Evolutionary conservation across 306 rosid species (phyloP), one percentile per base, ranked within the genome.

Genomic region (Quercus alba): DNA sequence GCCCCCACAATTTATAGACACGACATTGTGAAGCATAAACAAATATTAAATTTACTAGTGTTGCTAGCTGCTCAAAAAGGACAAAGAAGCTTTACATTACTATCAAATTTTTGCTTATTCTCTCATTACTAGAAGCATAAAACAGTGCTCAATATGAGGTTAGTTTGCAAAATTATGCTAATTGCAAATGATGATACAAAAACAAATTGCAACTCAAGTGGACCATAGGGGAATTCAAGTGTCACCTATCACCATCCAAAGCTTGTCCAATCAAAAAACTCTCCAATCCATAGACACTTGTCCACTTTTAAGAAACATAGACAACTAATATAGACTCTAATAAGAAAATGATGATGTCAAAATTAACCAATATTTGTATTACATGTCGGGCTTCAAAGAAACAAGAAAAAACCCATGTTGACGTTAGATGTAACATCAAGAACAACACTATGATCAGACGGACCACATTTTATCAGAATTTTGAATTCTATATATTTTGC

Each of bases 221-320:
- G 66, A 23, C 66, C 66, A 26, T 1, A 23, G 12, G 66, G 31
- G 66, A 59, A 59, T 23, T 4, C 31, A 4, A 23, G 66, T 25
- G 75, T 79, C 85, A 82, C 76, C 80, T 72, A 70, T 80, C 67
- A 61, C 84, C 78, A 82, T 78, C 87, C 76, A 79, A 84, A 78
- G 82, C 75, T 72, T 83, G 71, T 84, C 89, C 79, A 76, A 86
- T 84, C 85, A 77, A 84, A 66, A 72, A 71, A 77, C 75, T 46
- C 54, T 49, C 54, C 54, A 10, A 49, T 11, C 54, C 54, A 49
- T 1, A 52, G 9, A 35, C 70, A 51, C 68, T 35, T 70, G 83
- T 78, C 77, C 76, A 74, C 77, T 83, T 83, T 49, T 59, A 33
- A 59, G 77, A 58, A 75, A 78, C 83, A 79, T n/a, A 55, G 46